Evolutionary conservation across 352 stramenopile genomes (phyloP).

Genomic region (Globisporangium heterothallicum): DNA sequence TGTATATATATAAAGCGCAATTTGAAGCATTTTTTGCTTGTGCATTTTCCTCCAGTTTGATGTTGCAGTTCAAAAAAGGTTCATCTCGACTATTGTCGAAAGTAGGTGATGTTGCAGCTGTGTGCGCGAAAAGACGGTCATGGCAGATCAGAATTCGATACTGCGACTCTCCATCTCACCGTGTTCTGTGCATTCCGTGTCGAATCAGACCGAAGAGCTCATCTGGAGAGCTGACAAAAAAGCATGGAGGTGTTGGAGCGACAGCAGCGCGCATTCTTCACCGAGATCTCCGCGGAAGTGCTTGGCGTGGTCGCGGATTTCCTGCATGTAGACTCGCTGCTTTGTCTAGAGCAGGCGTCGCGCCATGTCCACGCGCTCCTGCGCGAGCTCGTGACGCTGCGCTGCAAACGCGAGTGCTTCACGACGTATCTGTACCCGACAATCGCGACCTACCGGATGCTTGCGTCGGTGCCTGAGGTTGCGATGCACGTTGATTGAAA

Average conservation of each 20-base stretch:
- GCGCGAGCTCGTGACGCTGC: slow-evolving; percentile 16
- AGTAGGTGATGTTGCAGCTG: no score
- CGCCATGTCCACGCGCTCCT: slow-evolving; percentile 10
- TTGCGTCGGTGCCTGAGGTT: slow-evolving; percentile 41
- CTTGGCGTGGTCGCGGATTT: slow-evolving; percentile 23
- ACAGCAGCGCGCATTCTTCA: slow-evolving; percentile 7
- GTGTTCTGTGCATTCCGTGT: neutral
- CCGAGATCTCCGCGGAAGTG: slow-evolving; percentile 34
- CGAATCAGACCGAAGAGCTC: neutral
- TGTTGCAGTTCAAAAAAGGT: neutral
- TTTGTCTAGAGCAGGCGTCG: slow-evolving; percentile 31
- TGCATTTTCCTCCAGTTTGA: neutral
- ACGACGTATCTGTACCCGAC: slow-evolving; percentile 48
- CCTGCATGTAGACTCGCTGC: slow-evolving; percentile 33
- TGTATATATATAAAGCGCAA: neutral
- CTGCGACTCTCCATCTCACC: neutral
- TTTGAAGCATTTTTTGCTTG: neutral
- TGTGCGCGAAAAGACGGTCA: no score
- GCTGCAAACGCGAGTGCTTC: slow-evolving; percentile 70
- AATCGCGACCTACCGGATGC: slow-evolving; percentile 59
- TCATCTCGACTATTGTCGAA: no score
- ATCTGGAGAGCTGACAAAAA: neutral
- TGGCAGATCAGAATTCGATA: no score
- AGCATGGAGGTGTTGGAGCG: neutral
- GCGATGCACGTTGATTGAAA: no score